Evolutionary conservation across 169 alveolate genomes (phyloP), one percentile per base, ranked within the genome.

Genomic region (Eimeria praecox): DNA sequence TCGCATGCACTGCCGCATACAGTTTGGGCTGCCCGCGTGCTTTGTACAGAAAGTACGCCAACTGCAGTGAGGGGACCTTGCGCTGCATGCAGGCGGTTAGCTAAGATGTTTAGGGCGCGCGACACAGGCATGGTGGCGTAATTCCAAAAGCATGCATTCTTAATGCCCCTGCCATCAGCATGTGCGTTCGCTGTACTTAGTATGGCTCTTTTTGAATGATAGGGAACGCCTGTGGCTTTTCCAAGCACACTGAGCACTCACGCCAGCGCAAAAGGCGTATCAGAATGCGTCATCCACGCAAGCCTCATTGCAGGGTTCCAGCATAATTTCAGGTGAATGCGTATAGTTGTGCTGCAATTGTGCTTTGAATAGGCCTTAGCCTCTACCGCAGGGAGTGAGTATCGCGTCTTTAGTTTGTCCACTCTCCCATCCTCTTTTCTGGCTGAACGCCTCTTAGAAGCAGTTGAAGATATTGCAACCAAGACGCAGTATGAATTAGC

Each of bases 1-100:
- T n/a, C n/a, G n/a, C n/a, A n/a, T n/a, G n/a, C n/a, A n/a, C n/a
- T n/a, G n/a, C n/a, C n/a, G n/a, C n/a, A n/a, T n/a, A n/a, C n/a
- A n/a, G n/a, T n/a, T 27, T n/a, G 49, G 77, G 30, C 30, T 66
- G 38, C 42, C 20, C 77, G 16, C 30, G 44, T 2, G 46, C 27
- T 69, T 12, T 69, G 80, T 27, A 69, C 80, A 69, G 80, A 69
- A 69, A 69, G 80, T 69, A 24, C 6, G 80, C 80, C 30, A n/a
- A 33, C n/a, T 6, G 30, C 18, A 49, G 10, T 14, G 49, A 33
- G 14, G 0, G 49, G 24, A 4, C 3, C 27, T 35, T 16, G n/a
- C 49, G 24, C 24, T 69, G 27, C 80, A 9, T 33, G 44, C 80
- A 35, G 80, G 49, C 80, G 10, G 27, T 69, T 69, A 69, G 80